Percentiles rank a stretch among this genome's conserved stretches.
Evolutionary conservation across 805 yeast species (phyloP).

Genomic region (Phaffomyces thermotolerans): DNA sequence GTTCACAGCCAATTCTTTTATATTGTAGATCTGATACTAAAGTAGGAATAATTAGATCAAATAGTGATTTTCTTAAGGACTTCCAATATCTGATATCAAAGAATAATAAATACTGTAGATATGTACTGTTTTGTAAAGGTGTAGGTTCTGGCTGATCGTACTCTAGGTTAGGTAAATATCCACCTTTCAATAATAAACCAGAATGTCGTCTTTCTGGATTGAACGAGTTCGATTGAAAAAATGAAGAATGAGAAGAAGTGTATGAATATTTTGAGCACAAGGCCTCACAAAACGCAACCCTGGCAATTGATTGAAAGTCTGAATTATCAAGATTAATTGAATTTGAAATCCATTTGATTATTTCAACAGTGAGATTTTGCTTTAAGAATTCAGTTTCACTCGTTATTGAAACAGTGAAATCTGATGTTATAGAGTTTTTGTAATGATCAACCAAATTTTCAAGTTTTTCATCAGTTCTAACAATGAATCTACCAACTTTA

Average conservation of each 20-base stretch:
- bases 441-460: constrained; percentile 27
- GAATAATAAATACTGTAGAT: constrained; percentile 46
- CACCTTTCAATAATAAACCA: constrained; percentile 14
- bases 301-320: constrained; percentile 32
- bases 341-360: constrained; percentile 46
- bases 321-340: constrained; percentile 32
- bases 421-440: constrained; percentile 36
- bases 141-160: not conserved
- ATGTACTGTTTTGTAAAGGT: not conserved
- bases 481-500: constrained; percentile 40
- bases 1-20: constrained; percentile 44
- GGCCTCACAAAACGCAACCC: constrained; percentile 36
- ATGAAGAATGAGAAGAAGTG: constrained; percentile 13
- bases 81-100: constrained; percentile 58
- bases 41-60: constrained; percentile 45
- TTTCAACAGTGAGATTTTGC: constrained; percentile 37
- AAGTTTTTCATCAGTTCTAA: constrained; percentile 30
- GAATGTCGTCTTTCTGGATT: constrained; percentile 4
- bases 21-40: constrained; percentile 42
- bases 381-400: constrained; percentile 44
- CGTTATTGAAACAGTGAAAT: constrained; percentile 49
- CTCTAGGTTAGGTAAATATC: constrained; percentile 8
- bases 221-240: constrained; percentile 10
- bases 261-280: constrained; percentile 27
- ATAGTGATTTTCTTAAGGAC: constrained; percentile 38